phyloP scores from a whole-genome alignment of 306 rosid species.

The Acacia confusa region DNA sequence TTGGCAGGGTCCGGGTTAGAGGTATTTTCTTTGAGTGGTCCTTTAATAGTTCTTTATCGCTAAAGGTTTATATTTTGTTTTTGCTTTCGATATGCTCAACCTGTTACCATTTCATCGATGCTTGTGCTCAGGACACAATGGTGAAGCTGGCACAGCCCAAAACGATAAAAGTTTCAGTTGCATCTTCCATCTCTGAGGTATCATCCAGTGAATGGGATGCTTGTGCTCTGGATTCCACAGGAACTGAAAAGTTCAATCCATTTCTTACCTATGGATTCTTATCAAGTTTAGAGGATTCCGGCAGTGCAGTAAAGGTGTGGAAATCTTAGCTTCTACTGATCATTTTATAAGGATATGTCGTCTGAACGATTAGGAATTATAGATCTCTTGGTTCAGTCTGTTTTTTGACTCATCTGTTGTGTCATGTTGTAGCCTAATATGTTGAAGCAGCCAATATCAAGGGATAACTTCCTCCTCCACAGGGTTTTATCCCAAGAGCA shows the following conservation, averaged over 20 bases:
- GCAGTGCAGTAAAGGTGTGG: slow-evolving; percentile 63
- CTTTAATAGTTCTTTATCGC: neutral
- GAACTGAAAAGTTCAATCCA: slow-evolving; percentile 70
- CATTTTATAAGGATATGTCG: neutral
- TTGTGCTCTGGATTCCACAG: slow-evolving; percentile 63
- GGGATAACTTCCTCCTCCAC: neutral
- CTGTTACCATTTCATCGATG: neutral
- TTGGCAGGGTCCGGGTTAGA: slow-evolving; percentile 44
- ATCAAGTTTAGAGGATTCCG: slow-evolving; percentile 69
- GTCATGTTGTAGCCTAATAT: neutral
- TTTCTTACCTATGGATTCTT: slow-evolving; percentile 77
- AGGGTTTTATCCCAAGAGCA: neutral
- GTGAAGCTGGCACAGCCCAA: slow-evolving; percentile 39
- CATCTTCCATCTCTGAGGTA: slow-evolving; percentile 75
- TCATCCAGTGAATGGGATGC: slow-evolving; percentile 83
- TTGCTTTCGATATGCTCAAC: neutral
- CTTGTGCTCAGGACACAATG: slow-evolving; percentile 35
- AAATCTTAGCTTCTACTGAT: slow-evolving; percentile 1
- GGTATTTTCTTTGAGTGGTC: slow-evolving; percentile 28
- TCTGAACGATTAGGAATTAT: neutral
- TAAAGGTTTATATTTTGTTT: neutral
- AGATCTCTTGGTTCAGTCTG: neutral
- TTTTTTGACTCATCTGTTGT: neutral
- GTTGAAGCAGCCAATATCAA: slow-evolving; percentile 3
- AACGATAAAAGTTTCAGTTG: slow-evolving; percentile 52